Base-by-base conservation (phyloP, 306 rosid species). In the Inga leiocalycina region DNA sequence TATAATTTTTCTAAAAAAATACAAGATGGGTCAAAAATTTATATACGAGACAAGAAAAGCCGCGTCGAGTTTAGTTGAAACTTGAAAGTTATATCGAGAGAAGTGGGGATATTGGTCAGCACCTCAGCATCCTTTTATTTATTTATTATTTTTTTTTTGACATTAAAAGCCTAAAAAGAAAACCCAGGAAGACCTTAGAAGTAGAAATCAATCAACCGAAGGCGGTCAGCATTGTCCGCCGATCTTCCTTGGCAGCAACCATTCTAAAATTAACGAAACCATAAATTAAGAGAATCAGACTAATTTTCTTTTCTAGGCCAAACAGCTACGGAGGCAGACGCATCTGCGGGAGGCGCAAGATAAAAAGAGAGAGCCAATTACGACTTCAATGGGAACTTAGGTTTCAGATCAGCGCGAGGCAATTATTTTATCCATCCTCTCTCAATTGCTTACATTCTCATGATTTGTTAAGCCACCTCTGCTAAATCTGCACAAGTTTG, bases 181-280 rank as follows among this genome's bases (percentile, higher is more conserved):
- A 39, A 32, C 74, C 17, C 32, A 11, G 37, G 1, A 22, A 20
- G 4, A 44, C 20, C 22, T 22, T 59, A 59, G 66, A 59, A 59
- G 9, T 22, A 44, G 52, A 71, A 71, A 71, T 43, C 56, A 44
- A 44, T 22, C 30, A n/a, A 44, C 75, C 56, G 75, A 71, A 24
- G 91, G 91, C 52, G 78, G 66, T 75, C 66, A 75, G 92, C 92
- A 93, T 94, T 88, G 70, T 86, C 87, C 86, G 88, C 91, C 92
- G 95, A 87, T 90, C 91, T 86, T 95, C 92, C 98, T 71, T 82
- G 87, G 94, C 89, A 89, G 81, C 85, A 77, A 71, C 91, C 92
- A 71, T 89, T 88, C 92, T 69, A 93, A 88, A 91, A 88, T 84
- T 81, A 88, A 90, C 87, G 84, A 84, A 72, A 62, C 66, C 67